These are phyloP conservation scores for Phlebiopsis flavidoalba DNA, from an alignment of 768 basidiomycete species.

Conservation along the genomic window DNA sequence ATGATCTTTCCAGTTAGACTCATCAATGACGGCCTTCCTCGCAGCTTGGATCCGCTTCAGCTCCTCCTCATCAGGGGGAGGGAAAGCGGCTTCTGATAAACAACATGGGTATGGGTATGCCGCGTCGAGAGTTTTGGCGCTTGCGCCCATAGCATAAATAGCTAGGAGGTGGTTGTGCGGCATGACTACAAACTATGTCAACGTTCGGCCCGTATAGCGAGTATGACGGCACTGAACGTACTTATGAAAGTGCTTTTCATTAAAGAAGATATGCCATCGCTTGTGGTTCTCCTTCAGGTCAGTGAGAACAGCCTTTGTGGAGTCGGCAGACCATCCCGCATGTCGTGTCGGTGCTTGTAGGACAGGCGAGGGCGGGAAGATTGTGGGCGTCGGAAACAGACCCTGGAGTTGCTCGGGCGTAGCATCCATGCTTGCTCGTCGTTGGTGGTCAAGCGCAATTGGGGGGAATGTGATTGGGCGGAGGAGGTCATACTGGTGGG, in stretches of 20 bases:
- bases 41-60: neutral
- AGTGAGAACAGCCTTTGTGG: constrained; percentile 23
- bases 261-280: constrained; percentile 45
- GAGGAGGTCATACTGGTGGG: neutral
- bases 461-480: neutral
- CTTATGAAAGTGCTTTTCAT: constrained; percentile 47
- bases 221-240: constrained; percentile 20
- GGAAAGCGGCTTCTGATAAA: constrained; percentile 32
- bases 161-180: constrained; percentile 54
- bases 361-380: neutral
- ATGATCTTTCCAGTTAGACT: constrained; percentile 46
- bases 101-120: constrained; percentile 38
- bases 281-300: constrained; percentile 45
- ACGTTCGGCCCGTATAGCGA: neutral
- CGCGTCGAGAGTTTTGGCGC: constrained; percentile 34
- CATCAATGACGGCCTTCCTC: constrained; percentile 28
- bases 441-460: neutral
- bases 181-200: constrained; percentile 34
- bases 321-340: constrained; percentile 22
- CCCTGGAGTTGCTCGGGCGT: constrained; percentile 5
- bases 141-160: constrained; percentile 57
- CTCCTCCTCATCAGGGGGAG: constrained; percentile 32
- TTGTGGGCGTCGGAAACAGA: constrained; percentile 10
- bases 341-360: constrained; percentile 14
- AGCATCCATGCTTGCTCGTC: constrained; percentile 7